A percentile compares a stretch with the other conserved stretches of the same genome.
phyloP scores from a whole-genome alignment of 1,284 basidiomycete species.

The Ceraceosorus guamensis region DNA sequence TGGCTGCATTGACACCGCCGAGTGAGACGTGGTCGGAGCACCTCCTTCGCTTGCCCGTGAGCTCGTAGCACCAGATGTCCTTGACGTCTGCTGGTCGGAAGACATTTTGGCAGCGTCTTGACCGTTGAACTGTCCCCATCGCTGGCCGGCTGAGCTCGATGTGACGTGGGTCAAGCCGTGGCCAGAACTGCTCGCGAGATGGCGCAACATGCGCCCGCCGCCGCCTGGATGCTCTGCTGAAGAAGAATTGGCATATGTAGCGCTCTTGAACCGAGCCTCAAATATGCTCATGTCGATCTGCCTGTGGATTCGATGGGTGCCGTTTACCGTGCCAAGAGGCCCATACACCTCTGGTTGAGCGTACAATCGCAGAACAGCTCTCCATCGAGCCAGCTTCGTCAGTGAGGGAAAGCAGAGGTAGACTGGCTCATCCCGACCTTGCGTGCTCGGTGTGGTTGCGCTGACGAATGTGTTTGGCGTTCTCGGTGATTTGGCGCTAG shows the following conservation, averaged over 20 bases:
- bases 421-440: slow-evolving; percentile 16
- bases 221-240: too few relatives aligned
- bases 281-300: slow-evolving; percentile 33
- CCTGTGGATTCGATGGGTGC: slow-evolving; percentile 28
- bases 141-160: too few relatives aligned
- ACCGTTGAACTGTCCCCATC: too few relatives aligned
- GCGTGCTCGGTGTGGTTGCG: background rate
- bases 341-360: slow-evolving; percentile 30
- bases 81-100: too few relatives aligned
- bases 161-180: too few relatives aligned
- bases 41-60: too few relatives aligned
- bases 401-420: slow-evolving; percentile 25
- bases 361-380: slow-evolving; percentile 20
- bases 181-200: too few relatives aligned
- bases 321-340: slow-evolving; percentile 12
- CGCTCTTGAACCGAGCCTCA: slow-evolving; percentile 10
- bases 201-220: too few relatives aligned
- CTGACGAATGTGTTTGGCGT: background rate
- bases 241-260: background rate
- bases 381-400: slow-evolving; percentile 19
- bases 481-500: background rate
- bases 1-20: too few relatives aligned
- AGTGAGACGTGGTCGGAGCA: too few relatives aligned
- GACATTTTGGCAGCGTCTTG: too few relatives aligned
- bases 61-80: too few relatives aligned